Conservation (phyloP, 768 basidiomycete species). For the Phaffia australis region DNA sequence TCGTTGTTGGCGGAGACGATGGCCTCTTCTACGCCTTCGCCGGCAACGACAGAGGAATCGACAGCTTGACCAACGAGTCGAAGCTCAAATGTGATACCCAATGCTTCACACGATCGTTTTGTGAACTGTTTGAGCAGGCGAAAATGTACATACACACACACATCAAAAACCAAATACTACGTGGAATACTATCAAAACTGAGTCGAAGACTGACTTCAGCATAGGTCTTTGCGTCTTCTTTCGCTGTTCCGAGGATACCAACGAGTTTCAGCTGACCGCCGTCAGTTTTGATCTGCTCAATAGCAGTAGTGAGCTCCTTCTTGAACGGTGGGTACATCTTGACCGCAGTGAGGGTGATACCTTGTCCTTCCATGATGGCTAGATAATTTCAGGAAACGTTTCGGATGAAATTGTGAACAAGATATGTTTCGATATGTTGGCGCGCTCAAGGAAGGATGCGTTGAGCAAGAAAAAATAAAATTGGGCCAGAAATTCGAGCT, state of each 20-base stretch:
- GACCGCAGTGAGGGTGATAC: conserved; percentile 20
- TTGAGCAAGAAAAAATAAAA: too few species aligned
- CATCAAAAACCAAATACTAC: background rate
- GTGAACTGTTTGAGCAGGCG: conserved; percentile 54
- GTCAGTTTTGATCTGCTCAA: conserved; percentile 4
- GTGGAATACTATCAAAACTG: background rate
- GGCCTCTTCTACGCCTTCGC: conserved; percentile 78
- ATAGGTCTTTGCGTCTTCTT: conserved; percentile 42
- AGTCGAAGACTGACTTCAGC: conserved; percentile 41
- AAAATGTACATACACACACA: background rate
- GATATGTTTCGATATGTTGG: too few species aligned
- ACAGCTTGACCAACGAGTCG: conserved; percentile 50
- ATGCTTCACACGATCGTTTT: conserved; percentile 71
- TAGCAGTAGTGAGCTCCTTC: conserved; percentile 17
- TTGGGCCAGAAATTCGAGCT: too few species aligned
- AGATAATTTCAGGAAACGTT: too few species aligned
- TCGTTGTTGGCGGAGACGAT: conserved; percentile 94
- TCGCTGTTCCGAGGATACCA: conserved; percentile 71
- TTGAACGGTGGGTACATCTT: conserved; percentile 27
- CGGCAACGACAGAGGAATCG: conserved; percentile 35
- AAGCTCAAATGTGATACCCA: conserved; percentile 79
- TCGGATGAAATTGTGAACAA: too few species aligned
- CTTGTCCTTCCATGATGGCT: background rate
- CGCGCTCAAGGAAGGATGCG: too few species aligned
- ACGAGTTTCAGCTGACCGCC: conserved; percentile 47